These are phyloP conservation scores for Macrophomina tecta DNA, from an alignment of 2,329 filamentous ascomycete species.

Conservation along the genomic window DNA sequence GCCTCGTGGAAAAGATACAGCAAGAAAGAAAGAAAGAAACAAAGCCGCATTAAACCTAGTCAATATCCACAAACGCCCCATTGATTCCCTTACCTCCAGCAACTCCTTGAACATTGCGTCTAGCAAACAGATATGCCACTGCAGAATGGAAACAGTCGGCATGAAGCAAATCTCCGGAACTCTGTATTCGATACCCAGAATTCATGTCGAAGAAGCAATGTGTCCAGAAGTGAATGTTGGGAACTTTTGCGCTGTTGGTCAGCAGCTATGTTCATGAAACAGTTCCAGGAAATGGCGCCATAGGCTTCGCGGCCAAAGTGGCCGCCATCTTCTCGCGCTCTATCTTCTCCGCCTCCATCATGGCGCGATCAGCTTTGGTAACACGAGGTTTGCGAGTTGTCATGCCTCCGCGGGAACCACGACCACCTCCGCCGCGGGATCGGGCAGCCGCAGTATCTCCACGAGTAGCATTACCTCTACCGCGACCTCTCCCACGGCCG, in stretches of 20 bases:
- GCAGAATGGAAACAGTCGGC: background rate
- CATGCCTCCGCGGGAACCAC: slow-evolving; percentile 72
- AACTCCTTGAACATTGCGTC: slow-evolving; percentile 9
- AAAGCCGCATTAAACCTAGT: background rate
- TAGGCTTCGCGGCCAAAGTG: slow-evolving; percentile 29
- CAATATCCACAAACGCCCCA: slow-evolving; percentile 21
- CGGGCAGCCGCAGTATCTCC: slow-evolving; percentile 46
- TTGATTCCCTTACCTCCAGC: slow-evolving; percentile 2
- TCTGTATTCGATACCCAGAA: background rate
- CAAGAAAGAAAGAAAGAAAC: background rate
- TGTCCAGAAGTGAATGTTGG: background rate
- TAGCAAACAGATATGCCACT: slow-evolving; percentile 6
- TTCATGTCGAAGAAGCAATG: background rate
- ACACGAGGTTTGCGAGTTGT: slow-evolving; percentile 81
- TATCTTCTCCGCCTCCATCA: slow-evolving; percentile 80
- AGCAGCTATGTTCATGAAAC: slow-evolving; percentile 1
- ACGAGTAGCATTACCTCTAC: slow-evolving; percentile 53
- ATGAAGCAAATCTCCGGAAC: background rate
- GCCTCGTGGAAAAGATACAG: slow-evolving; percentile 6
- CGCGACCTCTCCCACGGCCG: slow-evolving; percentile 62
- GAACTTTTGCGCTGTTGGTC: background rate
- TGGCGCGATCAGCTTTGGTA: slow-evolving; percentile 83
- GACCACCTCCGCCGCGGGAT: slow-evolving; percentile 49
- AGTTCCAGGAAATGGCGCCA: slow-evolving; percentile 15
- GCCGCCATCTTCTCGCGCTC: slow-evolving; percentile 67